Evolutionary conservation across 257 asterid genomes (phyloP), one percentile per base, ranked within the genome.

Genomic region (Nicotiana paniculata): DNA sequence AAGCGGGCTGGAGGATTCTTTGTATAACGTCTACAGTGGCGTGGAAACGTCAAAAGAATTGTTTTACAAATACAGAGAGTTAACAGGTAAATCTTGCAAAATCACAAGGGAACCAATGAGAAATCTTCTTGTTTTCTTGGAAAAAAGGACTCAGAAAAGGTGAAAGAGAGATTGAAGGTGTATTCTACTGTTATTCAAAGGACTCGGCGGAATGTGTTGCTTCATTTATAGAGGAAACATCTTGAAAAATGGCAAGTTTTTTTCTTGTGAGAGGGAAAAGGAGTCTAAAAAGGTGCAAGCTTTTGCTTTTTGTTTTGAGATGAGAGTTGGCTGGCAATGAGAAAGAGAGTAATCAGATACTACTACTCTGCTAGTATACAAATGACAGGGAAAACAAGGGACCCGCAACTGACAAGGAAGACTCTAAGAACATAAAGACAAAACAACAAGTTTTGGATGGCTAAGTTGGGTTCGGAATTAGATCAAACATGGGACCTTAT

Each of bases 371-470:
- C 54, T 18, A 68, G 1, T 10, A 2, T 57, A 57, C 62, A 70
- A 28, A 82, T 53, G 39, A 81, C 24, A 81, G 4, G 12, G 55
- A 21, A 57, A 76, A 10, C 13, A 10, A 32, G 46, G 65, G 62
- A 13, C 79, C 78, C 79, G 1, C 1, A 48, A 72, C 21, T 6
- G 58, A 81, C 72, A 61, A 58, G 32, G 57, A 35, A 61, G 81
- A 63, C 54, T 63, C 37, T 35, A 58, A 43, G 82, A 74, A 85
- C 80, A 81, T 2, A 53, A 77, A 81, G 51, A 83, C 88, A 86
- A 81, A 83, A 43, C 3, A 86, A 83, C 77, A 77, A 80, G 76
- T 66, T 85, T 82, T 82, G 84, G 82, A 82, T 83, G 81, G 82
- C 48, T 81, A 85, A 81, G 85, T 80, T 76, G 85, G 85, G 62